A percentile compares a stretch with the other conserved stretches of the same genome.
These are phyloP conservation scores for Tricholoma matsutake DNA, from an alignment of 768 basidiomycete genomes.

Conservation along the genomic window DNA sequence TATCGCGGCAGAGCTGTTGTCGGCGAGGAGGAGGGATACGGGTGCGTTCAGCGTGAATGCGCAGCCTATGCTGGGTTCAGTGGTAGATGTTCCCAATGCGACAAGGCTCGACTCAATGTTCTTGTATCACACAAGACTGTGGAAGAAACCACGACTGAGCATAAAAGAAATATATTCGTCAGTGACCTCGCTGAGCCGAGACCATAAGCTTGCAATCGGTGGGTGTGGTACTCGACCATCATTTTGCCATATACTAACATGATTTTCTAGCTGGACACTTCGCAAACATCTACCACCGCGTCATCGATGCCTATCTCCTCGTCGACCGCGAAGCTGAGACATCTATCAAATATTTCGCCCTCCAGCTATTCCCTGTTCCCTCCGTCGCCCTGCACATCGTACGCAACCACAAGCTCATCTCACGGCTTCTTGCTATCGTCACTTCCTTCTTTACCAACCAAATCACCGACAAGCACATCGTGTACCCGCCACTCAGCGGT, in stretches of 20 bases:
- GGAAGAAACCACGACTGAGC: constrained; percentile 80
- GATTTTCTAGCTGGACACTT: constrained; percentile 67
- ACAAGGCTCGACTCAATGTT: constrained; percentile 61
- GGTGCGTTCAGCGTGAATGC: constrained; percentile 40
- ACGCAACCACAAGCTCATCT: constrained; percentile 66
- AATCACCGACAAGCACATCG: constrained; percentile 68
- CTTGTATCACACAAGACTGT: constrained; percentile 77
- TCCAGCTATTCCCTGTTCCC: constrained; percentile 92
- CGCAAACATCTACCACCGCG: constrained; percentile 77
- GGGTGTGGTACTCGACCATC: constrained; percentile 23
- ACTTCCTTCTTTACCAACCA: constrained; percentile 92
- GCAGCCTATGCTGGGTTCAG: constrained; percentile 29
- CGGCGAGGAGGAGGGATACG: constrained; percentile 53
- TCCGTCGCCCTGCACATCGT: constrained; percentile 81
- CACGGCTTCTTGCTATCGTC: constrained; percentile 79
- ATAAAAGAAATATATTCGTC: constrained; percentile 82
- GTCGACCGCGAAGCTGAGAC: constrained; percentile 94
- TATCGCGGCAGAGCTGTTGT: constrained; percentile 66
- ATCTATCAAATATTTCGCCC: constrained; percentile 89
- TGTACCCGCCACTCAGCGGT: constrained; percentile 33
- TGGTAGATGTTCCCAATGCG: constrained; percentile 47
- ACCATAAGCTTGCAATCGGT: constrained; percentile 81
- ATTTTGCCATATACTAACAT: not conserved
- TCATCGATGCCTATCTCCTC: constrained; percentile 89
- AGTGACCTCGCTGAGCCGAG: constrained; percentile 64